Base-by-base conservation (phyloP, 495 filamentous ascomycete genomes). In the Penicillium paxilli region DNA sequence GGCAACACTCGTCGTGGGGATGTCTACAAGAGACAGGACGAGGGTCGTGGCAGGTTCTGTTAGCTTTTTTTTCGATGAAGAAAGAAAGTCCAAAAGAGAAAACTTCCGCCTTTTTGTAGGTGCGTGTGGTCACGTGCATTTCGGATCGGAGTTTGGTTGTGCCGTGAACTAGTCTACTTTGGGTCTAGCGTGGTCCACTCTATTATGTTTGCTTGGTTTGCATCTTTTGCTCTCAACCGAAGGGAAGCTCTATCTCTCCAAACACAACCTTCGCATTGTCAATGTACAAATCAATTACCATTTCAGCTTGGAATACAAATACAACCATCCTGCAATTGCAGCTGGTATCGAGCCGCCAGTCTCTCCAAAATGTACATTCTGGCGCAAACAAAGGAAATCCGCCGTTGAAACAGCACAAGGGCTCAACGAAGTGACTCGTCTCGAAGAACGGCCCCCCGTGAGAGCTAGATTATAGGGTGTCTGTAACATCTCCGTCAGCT, bases 31-130 rank as follows among this genome's bases (percentile, higher is more conserved):
- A 69, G 70, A 72, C 78, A 74, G 72, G 70, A 76, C 80, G 78
- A 80, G 69, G 82, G 82, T 85, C 82, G 82, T 85, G 82, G 81
- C 82, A 76, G 77, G 80, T 66, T 81, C 81, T 73, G 81, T 82
- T 80, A 63, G 26, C 26, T n/a, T 38, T 38, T 74, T 80, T 83
- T 84, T 85, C 74, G 70, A 73, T 77, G 70, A 72, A 67, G 63
- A 75, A 71, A 67, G 73, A 66, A 81, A 71, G 63, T 64, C 60
- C 62, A 51, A 58, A 59, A 28, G 49, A 23, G 58, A 60, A 63
- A 59, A 59, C 49, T 66, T 66, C 11, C 12, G 16, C 26, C 1
- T 47, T 72, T 66, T 72, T 73, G 60, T 65, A 66, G 51, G 30
- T 58, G 50, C 23, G 11, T 52, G 51, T 52, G 49, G 50, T 68